Percentiles rank a stretch among this genome's conserved stretches.
phyloP scores from a whole-genome alignment of 2,329 filamentous ascomycete genomes.

The Cordyceps tenuipes region DNA sequence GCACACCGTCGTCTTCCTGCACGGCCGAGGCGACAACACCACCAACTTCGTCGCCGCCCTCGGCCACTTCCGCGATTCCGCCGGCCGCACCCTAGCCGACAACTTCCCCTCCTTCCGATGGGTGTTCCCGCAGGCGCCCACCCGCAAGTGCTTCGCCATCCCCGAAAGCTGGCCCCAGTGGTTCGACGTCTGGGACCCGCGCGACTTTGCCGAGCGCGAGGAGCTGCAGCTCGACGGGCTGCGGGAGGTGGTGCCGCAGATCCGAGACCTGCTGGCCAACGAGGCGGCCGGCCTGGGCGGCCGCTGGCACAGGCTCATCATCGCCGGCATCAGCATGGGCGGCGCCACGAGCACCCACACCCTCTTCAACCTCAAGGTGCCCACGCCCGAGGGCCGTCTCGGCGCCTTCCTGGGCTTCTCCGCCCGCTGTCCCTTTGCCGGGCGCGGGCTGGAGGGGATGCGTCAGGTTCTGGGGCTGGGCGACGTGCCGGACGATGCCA shows the following conservation, averaged over 20 bases:
- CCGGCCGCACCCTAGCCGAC: conserved; percentile 26
- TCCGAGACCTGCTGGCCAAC: conserved; percentile 24
- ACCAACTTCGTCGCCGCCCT: conserved; percentile 25
- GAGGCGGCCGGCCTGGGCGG: conserved; percentile 31
- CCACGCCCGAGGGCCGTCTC: conserved; percentile 12
- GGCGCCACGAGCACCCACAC: conserved; percentile 31
- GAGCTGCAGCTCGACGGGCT: conserved; percentile 35
- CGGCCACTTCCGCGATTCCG: conserved; percentile 23
- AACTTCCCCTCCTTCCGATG: conserved; percentile 38
- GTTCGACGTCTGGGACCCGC: conserved; percentile 42
- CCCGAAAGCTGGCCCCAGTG: conserved; percentile 32
- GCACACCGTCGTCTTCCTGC: conserved; percentile 37
- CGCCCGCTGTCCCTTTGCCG: conserved; percentile 28
- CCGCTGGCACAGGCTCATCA: conserved; percentile 29
- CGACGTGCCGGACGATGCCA: conserved; percentile 14
- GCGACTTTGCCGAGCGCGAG: conserved; percentile 32
- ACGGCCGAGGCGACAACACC: conserved; percentile 35
- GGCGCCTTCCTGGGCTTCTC: conserved; percentile 32
- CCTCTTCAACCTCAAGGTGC: conserved; percentile 27
- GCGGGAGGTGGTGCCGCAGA: conserved; percentile 25
- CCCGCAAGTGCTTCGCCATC: conserved; percentile 17
- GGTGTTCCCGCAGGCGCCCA: conserved; percentile 39
- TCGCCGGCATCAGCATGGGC: conserved; percentile 40
- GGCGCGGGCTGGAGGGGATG: conserved; percentile 22
- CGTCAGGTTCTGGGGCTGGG: conserved; percentile 21